These are phyloP conservation scores for Monosporascus sp. DNA, from an alignment of 2,329 filamentous ascomycete species.

Conservation along the genomic window DNA sequence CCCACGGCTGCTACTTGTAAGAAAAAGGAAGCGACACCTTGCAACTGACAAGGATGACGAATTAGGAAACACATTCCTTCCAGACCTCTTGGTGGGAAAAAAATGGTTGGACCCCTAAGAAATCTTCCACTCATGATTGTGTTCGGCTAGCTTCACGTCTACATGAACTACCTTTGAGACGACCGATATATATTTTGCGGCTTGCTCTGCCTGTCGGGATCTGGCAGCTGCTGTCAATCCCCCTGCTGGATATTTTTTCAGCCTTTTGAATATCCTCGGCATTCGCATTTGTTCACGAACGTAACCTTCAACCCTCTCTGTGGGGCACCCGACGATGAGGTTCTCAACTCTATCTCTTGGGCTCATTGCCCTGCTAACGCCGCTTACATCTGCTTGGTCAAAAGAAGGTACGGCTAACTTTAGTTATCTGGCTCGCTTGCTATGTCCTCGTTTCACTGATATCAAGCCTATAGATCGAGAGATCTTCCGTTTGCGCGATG, in stretches of 20 bases:
- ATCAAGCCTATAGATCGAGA: slow-evolving; percentile 66
- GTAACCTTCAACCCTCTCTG: background rate
- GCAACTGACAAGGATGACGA: background rate
- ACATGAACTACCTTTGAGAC: too few relatives aligned
- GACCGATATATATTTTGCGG: too few relatives aligned
- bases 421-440: background rate
- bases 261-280: too few relatives aligned
- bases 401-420: slow-evolving; percentile 63
- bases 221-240: too few relatives aligned
- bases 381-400: slow-evolving; percentile 70
- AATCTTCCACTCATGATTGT: too few relatives aligned
- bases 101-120: background rate
- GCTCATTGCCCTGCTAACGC: slow-evolving; percentile 61
- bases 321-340: slow-evolving; percentile 59
- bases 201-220: too few relatives aligned
- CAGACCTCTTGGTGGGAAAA: background rate
- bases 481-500: slow-evolving; percentile 92
- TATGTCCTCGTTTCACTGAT: background rate
- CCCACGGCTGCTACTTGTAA: background rate
- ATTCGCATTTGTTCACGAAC: too few relatives aligned
- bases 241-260: background rate
- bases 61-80: background rate
- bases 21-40: background rate
- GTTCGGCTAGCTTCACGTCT: too few relatives aligned
- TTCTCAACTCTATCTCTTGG: slow-evolving; percentile 60